Conservation (phyloP, 148 eudicot species). For the Vaccinium vitisidaea region DNA sequence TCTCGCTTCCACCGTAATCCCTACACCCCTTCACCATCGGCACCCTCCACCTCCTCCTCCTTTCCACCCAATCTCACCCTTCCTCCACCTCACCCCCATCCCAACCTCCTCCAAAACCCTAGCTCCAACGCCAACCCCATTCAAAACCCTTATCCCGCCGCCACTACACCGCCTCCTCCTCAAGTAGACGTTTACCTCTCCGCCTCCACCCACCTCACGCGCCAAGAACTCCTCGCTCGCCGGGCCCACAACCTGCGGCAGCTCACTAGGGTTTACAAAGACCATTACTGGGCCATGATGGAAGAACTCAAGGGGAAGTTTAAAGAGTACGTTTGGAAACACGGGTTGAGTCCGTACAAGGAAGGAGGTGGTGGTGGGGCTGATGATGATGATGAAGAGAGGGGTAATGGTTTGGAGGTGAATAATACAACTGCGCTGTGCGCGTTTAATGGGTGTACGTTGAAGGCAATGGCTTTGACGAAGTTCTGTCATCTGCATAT, state of each 20-base stretch:
- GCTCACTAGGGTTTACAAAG: constrained; percentile 38
- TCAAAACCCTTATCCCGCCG: neutral
- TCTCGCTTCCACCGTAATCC: too few relatives aligned
- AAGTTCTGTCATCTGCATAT: constrained; percentile 52
- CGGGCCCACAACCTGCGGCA: constrained; percentile 28
- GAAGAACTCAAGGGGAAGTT: constrained; percentile 29
- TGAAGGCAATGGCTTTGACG: constrained; percentile 64
- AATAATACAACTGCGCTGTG: constrained; percentile 21
- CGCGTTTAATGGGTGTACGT: constrained; percentile 39
- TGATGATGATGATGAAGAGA: neutral
- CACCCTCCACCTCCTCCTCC: neutral
- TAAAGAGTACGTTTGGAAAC: constrained; percentile 20
- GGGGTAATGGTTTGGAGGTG: constrained; percentile 17
- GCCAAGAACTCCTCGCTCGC: constrained; percentile 41
- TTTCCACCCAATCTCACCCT: neutral
- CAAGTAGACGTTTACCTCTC: constrained; percentile 27
- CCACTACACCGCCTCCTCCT: constrained; percentile 15
- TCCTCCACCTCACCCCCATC: neutral
- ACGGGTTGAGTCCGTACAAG: constrained; percentile 39
- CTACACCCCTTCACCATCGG: too few relatives aligned
- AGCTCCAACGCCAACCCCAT: neutral
- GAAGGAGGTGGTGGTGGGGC: constrained; percentile 23
- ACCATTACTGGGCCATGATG: constrained; percentile 58
- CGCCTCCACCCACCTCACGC: constrained; percentile 38
- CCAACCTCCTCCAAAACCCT: neutral